These are phyloP conservation scores for Sporobolomyces phaffii DNA, from an alignment of 768 basidiomycete species.

Conservation along the genomic window DNA sequence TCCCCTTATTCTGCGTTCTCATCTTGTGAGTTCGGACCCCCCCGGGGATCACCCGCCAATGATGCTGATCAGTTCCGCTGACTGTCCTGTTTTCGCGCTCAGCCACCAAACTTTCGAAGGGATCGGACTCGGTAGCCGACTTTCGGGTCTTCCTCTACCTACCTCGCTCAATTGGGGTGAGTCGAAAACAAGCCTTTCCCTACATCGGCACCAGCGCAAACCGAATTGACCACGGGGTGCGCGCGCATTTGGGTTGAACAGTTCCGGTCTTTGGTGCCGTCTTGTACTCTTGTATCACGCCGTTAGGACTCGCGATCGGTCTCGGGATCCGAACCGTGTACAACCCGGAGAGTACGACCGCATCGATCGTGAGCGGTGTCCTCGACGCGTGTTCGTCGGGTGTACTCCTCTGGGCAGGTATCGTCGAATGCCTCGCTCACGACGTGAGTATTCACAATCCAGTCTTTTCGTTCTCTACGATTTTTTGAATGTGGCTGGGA, in stretches of 20 bases:
- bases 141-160: slow-evolving; percentile 62
- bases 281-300: slow-evolving; percentile 71
- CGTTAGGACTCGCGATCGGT: slow-evolving; percentile 75
- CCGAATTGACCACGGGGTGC: no score
- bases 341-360: slow-evolving; percentile 69
- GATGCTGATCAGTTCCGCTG: no score
- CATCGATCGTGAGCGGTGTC: slow-evolving; percentile 74
- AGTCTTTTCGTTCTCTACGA: no score
- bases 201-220: no score
- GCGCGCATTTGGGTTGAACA: no score
- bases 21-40: slow-evolving; percentile 80
- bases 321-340: slow-evolving; percentile 49
- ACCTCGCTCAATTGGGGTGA: slow-evolving; percentile 36
- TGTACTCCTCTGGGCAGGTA: slow-evolving; percentile 77
- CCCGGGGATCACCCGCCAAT: slow-evolving; percentile 53
- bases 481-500: no score
- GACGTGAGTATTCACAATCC: no score
- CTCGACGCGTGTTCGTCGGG: slow-evolving; percentile 81
- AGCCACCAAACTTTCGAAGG: slow-evolving; percentile 77
- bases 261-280: slow-evolving; percentile 59
- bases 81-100: not conserved
- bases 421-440: slow-evolving; percentile 86
- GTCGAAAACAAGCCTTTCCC: no score
- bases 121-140: slow-evolving; percentile 80
- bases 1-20: slow-evolving; percentile 78